phyloP scores from a whole-genome alignment of 345 rosid genomes.

The Euphorbia lathyris region DNA sequence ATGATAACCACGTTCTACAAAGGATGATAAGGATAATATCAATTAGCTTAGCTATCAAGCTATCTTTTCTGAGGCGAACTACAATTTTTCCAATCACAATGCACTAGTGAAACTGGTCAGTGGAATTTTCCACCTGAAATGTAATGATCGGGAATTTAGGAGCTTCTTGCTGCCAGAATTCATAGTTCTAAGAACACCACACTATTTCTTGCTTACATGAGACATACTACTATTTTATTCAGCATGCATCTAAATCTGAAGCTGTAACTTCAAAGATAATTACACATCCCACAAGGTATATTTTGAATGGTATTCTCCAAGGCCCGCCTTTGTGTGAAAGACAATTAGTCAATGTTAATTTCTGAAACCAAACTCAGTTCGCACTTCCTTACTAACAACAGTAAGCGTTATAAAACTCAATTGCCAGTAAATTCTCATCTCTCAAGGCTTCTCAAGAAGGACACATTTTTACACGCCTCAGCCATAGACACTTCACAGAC shows the following conservation, averaged over 20 bases:
- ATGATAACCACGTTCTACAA: background rate
- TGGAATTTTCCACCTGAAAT: background rate
- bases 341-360: no score
- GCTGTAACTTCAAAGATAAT: background rate
- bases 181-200: background rate
- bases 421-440: background rate
- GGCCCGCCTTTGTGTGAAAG: no score
- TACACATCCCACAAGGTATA: background rate
- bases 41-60: background rate
- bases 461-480: background rate
- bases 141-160: background rate
- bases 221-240: background rate
- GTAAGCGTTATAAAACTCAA: background rate
- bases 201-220: background rate
- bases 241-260: background rate
- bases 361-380: background rate
- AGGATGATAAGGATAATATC: background rate
- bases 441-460: background rate
- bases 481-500: background rate
- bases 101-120: background rate
- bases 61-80: background rate
- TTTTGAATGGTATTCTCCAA: background rate
- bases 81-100: background rate
- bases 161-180: background rate
- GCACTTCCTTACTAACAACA: background rate